These are phyloP conservation scores for Boletus eberwhitei DNA, from an alignment of 768 basidiomycete genomes.

Conservation along the genomic window DNA sequence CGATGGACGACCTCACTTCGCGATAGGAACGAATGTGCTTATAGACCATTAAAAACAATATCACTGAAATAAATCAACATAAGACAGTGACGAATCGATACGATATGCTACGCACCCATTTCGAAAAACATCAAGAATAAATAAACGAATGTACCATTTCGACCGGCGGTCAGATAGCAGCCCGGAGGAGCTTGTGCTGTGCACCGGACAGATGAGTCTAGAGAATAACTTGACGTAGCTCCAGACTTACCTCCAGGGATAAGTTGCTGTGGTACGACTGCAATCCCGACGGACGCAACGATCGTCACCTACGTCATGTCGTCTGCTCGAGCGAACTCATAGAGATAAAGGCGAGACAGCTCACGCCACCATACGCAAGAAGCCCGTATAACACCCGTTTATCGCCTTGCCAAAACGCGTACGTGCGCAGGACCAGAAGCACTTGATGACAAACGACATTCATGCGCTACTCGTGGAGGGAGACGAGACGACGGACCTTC, in stretches of 20 bases:
- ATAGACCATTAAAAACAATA: constrained; percentile 5
- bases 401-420: constrained; percentile 17
- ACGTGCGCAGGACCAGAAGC: constrained; percentile 18
- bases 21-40: constrained; percentile 6
- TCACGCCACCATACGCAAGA: constrained; percentile 4
- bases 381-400: constrained; percentile 12
- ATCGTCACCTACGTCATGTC: constrained; percentile 4
- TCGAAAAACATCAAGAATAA: constrained; percentile 10
- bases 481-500: neutral
- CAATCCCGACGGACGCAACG: neutral
- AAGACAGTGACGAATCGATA: neutral
- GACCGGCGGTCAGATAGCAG: neutral
- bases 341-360: neutral
- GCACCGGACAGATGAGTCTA: neutral
- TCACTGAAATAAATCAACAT: neutral
- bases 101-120: neutral
- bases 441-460: neutral
- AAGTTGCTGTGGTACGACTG: constrained; percentile 1
- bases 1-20: neutral
- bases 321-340: neutral
- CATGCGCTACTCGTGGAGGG: neutral
- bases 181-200: neutral
- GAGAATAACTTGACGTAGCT: neutral
- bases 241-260: neutral
- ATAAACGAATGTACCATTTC: constrained; percentile 5